Evolutionary conservation across 352 stramenopile genomes (phyloP), one percentile per base, ranked within the genome.

Genomic region (Pythium scleroteichum): DNA sequence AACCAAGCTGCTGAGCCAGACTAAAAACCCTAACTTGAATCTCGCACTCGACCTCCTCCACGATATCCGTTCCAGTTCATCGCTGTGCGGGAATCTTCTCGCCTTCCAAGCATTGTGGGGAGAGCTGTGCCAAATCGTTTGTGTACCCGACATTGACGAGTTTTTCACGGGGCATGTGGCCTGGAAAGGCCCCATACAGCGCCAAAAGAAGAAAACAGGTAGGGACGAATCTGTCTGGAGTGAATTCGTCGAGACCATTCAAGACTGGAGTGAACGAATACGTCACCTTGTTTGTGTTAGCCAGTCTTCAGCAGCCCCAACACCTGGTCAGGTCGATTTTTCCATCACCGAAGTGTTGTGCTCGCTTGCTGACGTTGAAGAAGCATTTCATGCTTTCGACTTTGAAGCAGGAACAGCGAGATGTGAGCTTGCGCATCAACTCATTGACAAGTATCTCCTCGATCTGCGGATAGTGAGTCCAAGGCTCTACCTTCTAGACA

Each of bases 101-200:
- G 14, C 12, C 2, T 89, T 87, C 23, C 76, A 89, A 33, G 55
- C 54, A 19, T 40, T 75, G n/a, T 87, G 78, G 77, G 55, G 68
- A 4, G 26, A 74, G 2, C 27, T 79, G 5, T 87, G 75, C 42
- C 69, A 85, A 58, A 56, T 80, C 23, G 71, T 72, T 3, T 75
- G 79, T 35, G 51, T 90, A 0, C 78, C 87, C 40, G 80, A 90
- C 23, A 62, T 84, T 3, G 78, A 90, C 3, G 80, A 90, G 32
- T 88, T 81, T 29, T 81, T 88, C 63, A 69, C 62, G n/a, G 47
- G 67, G 10, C 53, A 77, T 65, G 35, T 63, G 22, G 52, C 46
- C 8, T 61, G 47, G 27, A 71, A 71, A 39, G 61, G 53, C 8
- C n/a, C 27, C 13, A 20, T 56, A 35, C 42, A 60, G 32, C 44